Evolutionary conservation across 2,329 filamentous ascomycete species (phyloP), one percentile per base, ranked within the genome.

Genomic region (Periconia sp.): DNA sequence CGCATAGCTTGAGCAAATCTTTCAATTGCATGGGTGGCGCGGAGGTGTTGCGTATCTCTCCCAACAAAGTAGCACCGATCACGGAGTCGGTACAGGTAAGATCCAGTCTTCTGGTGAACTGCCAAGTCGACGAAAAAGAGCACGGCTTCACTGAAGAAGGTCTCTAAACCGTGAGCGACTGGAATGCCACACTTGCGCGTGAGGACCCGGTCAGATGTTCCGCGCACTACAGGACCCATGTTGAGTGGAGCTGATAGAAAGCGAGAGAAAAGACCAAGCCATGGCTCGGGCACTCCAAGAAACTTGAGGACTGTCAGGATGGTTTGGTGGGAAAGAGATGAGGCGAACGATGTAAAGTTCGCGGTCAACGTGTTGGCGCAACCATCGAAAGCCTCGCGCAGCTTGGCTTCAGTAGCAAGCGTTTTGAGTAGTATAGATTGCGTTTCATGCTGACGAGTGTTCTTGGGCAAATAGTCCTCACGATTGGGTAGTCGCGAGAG

Each of bases 271-370:
- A 88, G 84, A 5, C 62, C 60, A 1, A 85, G 57, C 79, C 84
- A 85, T 0, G 56, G 63, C 2, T 78, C 61, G 0, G 80, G 77
- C 4, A 87, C 72, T 0, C 82, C 82, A 31, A 88, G 76, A 54
- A 81, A 85, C 19, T 75, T 68, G 46, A 88, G 62, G 0, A 85
- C 72, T 0, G 73, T 63, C n/a, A 81, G 65, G 13, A 87, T 76
- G 0, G 83, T 84, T 19, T 76, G 64, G 54, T 88, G 85, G 2
- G 83, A 75, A 11, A 86, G 66, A 4, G 77, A 78, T 0, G 81
- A 77, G 0, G 79, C 78, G 44, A 84, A 82, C 71, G 77, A 81
- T 31, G 77, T 71, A 50, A 68, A 63, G 9, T 54, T 45, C 1
- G 48, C 36, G 2, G 47, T 38, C 8, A 55, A 23, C 16, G 37